phyloP scores from a whole-genome alignment of 1,284 basidiomycete species.

The Moesziomyces globuligerus region DNA sequence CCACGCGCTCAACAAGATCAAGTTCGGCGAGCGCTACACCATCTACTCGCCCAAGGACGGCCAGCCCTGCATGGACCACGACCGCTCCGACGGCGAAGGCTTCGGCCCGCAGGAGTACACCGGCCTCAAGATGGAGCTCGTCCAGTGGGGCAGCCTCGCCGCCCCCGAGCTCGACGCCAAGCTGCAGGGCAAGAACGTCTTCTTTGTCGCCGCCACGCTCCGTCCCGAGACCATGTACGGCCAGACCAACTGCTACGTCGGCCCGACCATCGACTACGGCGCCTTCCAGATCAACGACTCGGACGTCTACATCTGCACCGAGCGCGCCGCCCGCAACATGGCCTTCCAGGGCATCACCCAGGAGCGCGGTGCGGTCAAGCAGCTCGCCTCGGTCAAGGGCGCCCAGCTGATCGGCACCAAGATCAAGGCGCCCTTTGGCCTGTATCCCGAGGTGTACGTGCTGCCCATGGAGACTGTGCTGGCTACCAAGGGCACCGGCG shows the following conservation, averaged over 20 bases:
- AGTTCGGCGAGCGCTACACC: constrained; percentile 98
- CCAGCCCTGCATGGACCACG: constrained; percentile 99
- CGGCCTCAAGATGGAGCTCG: constrained; percentile 91
- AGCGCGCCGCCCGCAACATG: constrained; percentile 95
- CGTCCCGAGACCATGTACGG: constrained; percentile 98
- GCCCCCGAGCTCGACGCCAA: constrained; percentile 74
- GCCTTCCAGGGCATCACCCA: constrained; percentile 83
- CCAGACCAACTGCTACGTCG: constrained; percentile 98
- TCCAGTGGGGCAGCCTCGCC: constrained; percentile 69
- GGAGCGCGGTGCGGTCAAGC: constrained; percentile 67
- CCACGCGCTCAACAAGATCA: constrained; percentile 70
- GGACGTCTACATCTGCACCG: constrained; percentile 84
- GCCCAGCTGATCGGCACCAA: constrained; percentile 85
- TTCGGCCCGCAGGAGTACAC: constrained; percentile 97
- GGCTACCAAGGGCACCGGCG: constrained; percentile 96
- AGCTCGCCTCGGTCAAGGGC: constrained; percentile 70
- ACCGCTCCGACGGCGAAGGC: constrained; percentile 93
- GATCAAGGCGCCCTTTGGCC: constrained; percentile 85
- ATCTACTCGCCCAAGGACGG: constrained; percentile 99
- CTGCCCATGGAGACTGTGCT: constrained; percentile 98
- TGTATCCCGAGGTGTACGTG: constrained; percentile 89
- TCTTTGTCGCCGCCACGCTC: constrained; percentile 92
- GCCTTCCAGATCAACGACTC: constrained; percentile 79
- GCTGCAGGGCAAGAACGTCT: constrained; percentile 82
- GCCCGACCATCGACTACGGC: constrained; percentile 89